Conservation (phyloP, 768 basidiomycete genomes). For the Russula sp. region DNA sequence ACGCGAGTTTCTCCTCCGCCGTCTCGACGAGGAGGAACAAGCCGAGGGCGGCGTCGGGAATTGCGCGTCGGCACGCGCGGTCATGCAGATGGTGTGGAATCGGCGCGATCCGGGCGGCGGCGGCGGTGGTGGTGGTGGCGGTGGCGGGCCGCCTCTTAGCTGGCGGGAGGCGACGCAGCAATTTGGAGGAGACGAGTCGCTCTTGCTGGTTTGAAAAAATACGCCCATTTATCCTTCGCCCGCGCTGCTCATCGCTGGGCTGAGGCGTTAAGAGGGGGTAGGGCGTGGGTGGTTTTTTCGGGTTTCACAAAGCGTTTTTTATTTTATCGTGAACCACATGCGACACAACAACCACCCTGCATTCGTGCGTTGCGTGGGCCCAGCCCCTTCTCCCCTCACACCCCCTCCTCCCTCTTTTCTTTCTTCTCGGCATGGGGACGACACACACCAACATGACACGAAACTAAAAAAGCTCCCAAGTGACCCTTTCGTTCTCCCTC, state of each 20-base stretch:
- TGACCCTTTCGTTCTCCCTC: background rate
- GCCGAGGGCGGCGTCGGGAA: conserved; percentile 55
- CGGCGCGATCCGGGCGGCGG: conserved; percentile 22
- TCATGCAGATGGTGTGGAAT: conserved; percentile 57
- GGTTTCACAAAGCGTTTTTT: too few relatives aligned
- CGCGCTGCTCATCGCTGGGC: background rate
- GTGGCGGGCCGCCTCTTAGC: conserved; percentile 35
- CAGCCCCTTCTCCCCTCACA: background rate
- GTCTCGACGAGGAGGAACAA: conserved; percentile 43
- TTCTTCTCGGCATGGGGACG: background rate
- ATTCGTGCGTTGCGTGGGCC: too few relatives aligned
- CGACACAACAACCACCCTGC: background rate
- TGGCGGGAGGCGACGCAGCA: conserved; percentile 53
- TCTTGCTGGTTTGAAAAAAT: conserved; percentile 50
- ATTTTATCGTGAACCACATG: background rate
- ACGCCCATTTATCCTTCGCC: background rate
- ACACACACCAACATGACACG: background rate
- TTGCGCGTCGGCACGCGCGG: conserved; percentile 41
- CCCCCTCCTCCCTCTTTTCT: background rate
- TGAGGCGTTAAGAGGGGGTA: conserved; percentile 32
- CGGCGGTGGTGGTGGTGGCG: conserved; percentile 3
- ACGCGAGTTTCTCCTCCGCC: conserved; percentile 36
- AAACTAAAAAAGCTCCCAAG: background rate
- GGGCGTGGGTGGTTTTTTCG: background rate
- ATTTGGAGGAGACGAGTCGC: conserved; percentile 29